Evolutionary conservation across 305 asterid species (phyloP).

Genomic region (Fraxinus sp.): DNA sequence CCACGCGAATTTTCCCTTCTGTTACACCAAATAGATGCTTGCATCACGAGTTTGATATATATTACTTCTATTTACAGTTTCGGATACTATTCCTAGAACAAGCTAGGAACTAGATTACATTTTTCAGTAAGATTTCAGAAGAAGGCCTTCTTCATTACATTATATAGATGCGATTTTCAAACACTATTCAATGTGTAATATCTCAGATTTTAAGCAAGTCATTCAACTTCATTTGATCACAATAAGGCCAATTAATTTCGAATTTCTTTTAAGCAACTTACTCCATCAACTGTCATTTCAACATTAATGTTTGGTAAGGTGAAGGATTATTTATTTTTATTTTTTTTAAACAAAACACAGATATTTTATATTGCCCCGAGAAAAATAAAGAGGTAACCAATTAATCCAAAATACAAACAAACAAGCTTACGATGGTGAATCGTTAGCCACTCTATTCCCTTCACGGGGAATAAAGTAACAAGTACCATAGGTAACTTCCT

Average conservation of each 20-base stretch:
- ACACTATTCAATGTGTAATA: not conserved
- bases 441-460: not conserved
- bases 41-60: not conserved
- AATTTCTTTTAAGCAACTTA: not conserved
- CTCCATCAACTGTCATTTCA: not conserved
- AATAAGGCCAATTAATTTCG: not conserved
- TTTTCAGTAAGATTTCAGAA: not conserved
- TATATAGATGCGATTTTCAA: not conserved
- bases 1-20: conserved; percentile 92
- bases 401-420: not conserved
- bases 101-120: not conserved
- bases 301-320: not conserved
- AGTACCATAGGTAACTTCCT: not conserved
- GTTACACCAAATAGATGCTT: conserved; percentile 22
- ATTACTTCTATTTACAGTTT: not conserved
- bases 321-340: not conserved
- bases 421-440: not conserved
- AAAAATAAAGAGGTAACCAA: not conserved
- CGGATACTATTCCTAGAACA: not conserved
- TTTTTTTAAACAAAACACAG: no score
- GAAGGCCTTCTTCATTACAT: not conserved
- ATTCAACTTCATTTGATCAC: not conserved
- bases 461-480: not conserved
- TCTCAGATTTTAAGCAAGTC: not conserved
- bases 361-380: not conserved